phyloP scores from a whole-genome alignment of 495 filamentous ascomycete species.

The Penicillium chermesinum region DNA sequence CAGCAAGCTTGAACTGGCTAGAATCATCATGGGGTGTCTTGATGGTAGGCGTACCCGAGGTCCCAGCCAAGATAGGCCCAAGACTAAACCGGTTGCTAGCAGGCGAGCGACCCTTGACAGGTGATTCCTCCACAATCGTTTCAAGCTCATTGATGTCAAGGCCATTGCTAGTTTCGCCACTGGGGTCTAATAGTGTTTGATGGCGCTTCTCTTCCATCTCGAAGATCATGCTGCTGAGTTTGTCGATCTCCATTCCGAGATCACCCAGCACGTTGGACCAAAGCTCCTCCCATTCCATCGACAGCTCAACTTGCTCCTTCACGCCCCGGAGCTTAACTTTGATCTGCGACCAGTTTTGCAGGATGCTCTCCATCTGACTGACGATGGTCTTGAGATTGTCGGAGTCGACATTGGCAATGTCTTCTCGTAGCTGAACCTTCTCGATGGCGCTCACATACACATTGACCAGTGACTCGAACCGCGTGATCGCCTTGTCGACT shows the following conservation, averaged over 20 bases:
- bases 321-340: conserved; percentile 66
- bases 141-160: conserved; percentile 87
- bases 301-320: conserved; percentile 87
- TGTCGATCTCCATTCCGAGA: conserved; percentile 85
- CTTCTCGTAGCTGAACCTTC: conserved; percentile 71
- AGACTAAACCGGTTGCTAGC: conserved; percentile 63
- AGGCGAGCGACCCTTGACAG: conserved; percentile 45
- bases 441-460: conserved; percentile 91
- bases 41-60: conserved; percentile 53
- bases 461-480: conserved; percentile 80
- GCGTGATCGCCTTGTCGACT: conserved; percentile 77
- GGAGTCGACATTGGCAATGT: conserved; percentile 63
- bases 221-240: conserved; percentile 75
- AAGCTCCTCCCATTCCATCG: conserved; percentile 98
- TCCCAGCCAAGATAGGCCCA: conserved; percentile 49
- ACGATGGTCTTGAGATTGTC: conserved; percentile 68
- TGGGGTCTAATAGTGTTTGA: conserved; percentile 56
- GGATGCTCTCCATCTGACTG: conserved; percentile 77
- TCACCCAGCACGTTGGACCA: conserved; percentile 92
- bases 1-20: conserved; percentile 67
- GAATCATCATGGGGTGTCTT: conserved; percentile 68
- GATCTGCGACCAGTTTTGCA: conserved; percentile 80
- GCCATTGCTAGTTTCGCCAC: conserved; percentile 47
- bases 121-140: conserved; percentile 88
- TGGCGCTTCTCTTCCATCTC: conserved; percentile 96